A percentile compares a stretch with the other conserved stretches of the same genome.
Evolutionary conservation across 2,329 filamentous ascomycete species (phyloP).

Genomic region (Sclerotinia subarctica): DNA sequence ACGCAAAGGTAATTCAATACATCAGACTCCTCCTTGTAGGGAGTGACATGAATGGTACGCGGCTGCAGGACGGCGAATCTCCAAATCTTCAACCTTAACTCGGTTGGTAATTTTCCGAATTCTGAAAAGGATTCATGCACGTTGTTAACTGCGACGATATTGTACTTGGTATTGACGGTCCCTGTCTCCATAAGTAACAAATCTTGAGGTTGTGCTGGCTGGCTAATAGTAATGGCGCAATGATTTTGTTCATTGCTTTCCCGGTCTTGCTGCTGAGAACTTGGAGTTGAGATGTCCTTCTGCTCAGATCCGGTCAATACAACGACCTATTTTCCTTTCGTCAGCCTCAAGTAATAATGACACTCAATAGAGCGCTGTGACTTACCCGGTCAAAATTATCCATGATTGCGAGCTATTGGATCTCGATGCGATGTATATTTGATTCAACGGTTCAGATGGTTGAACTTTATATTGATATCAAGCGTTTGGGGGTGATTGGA

Average conservation of each 20-base stretch:
- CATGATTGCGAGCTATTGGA: background rate
- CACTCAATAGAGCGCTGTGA: background rate
- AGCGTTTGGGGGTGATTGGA: background rate
- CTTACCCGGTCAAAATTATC: background rate
- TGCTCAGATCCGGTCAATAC: background rate
- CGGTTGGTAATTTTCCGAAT: background rate
- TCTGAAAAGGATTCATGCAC: background rate
- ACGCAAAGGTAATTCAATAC: background rate
- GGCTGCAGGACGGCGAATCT: background rate
- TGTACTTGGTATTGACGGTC: no score
- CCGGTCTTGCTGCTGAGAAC: background rate
- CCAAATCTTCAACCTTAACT: slow-evolving; percentile 4
- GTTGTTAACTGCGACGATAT: background rate
- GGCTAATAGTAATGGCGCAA: background rate
- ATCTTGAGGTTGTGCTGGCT: background rate
- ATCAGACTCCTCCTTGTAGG: background rate
- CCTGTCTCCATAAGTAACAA: no score
- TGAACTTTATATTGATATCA: background rate
- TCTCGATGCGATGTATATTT: background rate
- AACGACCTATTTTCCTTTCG: background rate
- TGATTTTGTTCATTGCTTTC: background rate
- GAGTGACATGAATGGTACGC: background rate
- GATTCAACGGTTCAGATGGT: background rate
- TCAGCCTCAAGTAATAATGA: background rate
- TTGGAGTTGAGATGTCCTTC: background rate